phyloP scores from a whole-genome alignment of 345 rosid genomes.

The Nasturtium officinale region DNA sequence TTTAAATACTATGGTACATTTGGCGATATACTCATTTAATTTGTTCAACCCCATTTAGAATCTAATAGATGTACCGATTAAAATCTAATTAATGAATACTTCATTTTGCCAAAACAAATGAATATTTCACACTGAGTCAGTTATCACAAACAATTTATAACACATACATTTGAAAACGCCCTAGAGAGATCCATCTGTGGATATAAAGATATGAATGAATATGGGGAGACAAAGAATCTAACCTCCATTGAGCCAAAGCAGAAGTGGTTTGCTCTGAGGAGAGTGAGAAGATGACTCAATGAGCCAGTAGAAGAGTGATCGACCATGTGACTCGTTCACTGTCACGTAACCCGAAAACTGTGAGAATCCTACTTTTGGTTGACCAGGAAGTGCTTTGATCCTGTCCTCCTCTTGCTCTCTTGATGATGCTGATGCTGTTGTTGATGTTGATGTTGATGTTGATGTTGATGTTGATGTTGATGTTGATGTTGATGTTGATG shows the following conservation, averaged over 20 bases:
- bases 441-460: conserved; percentile 9
- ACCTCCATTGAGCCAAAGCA: conserved; percentile 99
- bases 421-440: conserved; percentile 35
- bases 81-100: background rate
- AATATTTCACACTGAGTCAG: background rate
- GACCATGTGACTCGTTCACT: conserved; percentile 64
- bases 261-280: conserved; percentile 69
- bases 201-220: background rate
- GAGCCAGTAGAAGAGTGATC: conserved; percentile 92
- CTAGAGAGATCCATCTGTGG: background rate
- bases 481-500: conserved; percentile 14
- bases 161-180: background rate
- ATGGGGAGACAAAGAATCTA: conserved; percentile 19
- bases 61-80: background rate
- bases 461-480: conserved; percentile 10
- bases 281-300: conserved; percentile 60
- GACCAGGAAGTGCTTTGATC: conserved; percentile 84
- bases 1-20: background rate
- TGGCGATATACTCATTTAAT: background rate
- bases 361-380: conserved; percentile 68
- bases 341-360: conserved; percentile 88
- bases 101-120: background rate
- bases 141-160: conserved; percentile 1
- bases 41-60: background rate
- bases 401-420: conserved; percentile 66